phyloP scores from a whole-genome alignment of 257 asterid species.

The Mentha longifolia region DNA sequence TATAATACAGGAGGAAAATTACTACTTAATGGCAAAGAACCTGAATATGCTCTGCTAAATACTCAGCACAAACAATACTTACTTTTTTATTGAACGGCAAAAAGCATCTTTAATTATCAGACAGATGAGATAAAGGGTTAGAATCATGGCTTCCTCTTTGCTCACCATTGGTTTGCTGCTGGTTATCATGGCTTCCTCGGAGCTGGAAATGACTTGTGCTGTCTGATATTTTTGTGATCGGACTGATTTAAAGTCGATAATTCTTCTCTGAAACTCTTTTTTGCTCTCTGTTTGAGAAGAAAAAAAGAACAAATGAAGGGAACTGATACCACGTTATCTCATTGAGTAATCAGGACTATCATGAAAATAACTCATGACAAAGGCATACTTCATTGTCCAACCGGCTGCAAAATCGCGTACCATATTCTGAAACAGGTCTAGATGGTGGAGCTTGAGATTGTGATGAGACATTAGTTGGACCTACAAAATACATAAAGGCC shows the following conservation, averaged over 20 bases:
- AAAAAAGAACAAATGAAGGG: constrained; percentile 10
- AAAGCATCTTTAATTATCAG: constrained; percentile 40
- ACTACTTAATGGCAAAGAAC: not conserved
- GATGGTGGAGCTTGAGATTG: constrained; percentile 44
- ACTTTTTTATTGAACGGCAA: constrained; percentile 43
- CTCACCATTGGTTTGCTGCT: constrained; percentile 39
- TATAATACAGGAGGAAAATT: constrained; percentile 20
- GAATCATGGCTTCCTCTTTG: constrained; percentile 37
- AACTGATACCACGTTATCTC: constrained; percentile 33
- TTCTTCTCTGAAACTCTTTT: constrained; percentile 48
- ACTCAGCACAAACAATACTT: constrained; percentile 36
- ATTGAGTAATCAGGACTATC: constrained; percentile 22
- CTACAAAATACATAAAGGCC: constrained; percentile 40
- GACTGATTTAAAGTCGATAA: constrained; percentile 41
- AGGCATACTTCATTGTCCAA: constrained; percentile 53
- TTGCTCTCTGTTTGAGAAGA: constrained; percentile 46
- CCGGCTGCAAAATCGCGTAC: constrained; percentile 40
- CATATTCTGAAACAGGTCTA: constrained; percentile 38
- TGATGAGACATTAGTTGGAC: constrained; percentile 42
- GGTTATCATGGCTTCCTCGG: constrained; percentile 23
- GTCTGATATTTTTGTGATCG: constrained; percentile 37
- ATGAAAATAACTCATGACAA: constrained; percentile 35
- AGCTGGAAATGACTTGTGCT: constrained; percentile 29
- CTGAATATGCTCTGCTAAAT: not conserved
- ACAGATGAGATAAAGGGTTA: constrained; percentile 39